Conservation (phyloP, 2,329 filamentous ascomycete genomes). For the Lachnellula willkommii region DNA sequence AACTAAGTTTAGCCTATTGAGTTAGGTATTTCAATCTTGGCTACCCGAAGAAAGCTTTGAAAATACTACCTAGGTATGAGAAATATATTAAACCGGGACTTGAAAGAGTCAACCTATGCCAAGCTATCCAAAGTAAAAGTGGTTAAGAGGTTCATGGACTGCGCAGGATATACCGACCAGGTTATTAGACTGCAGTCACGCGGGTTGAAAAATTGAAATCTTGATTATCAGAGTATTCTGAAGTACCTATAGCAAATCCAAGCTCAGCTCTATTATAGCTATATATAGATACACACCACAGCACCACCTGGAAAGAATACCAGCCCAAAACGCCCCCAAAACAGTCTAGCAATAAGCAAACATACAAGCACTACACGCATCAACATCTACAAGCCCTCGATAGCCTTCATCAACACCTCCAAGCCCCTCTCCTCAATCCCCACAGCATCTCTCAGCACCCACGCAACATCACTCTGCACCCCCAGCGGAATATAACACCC, state of each 20-base stretch:
- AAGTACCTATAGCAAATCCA: background rate
- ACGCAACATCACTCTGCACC: slow-evolving; percentile 79
- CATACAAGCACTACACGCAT: background rate
- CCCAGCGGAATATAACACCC: slow-evolving; percentile 81
- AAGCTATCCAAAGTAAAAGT: no score
- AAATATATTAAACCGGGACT: no score
- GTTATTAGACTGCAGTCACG: no score
- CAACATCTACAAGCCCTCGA: slow-evolving; percentile 47
- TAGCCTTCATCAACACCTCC: slow-evolving; percentile 55
- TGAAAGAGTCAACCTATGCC: no score
- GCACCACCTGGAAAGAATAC: background rate
- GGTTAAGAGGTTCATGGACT: no score
- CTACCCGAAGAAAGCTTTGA: no score
- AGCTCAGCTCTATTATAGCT: background rate
- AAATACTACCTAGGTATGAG: no score
- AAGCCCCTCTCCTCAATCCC: slow-evolving; percentile 44
- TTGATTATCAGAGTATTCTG: no score
- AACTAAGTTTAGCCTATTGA: no score
- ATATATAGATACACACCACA: background rate
- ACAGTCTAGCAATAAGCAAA: background rate
- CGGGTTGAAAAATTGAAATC: no score
- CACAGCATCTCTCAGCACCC: slow-evolving; percentile 57
- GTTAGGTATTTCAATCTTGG: no score
- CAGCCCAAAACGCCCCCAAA: background rate
- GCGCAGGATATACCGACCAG: no score